Conservation (phyloP, 257 asterid genomes). For the Solanum corneliomulleri region DNA sequence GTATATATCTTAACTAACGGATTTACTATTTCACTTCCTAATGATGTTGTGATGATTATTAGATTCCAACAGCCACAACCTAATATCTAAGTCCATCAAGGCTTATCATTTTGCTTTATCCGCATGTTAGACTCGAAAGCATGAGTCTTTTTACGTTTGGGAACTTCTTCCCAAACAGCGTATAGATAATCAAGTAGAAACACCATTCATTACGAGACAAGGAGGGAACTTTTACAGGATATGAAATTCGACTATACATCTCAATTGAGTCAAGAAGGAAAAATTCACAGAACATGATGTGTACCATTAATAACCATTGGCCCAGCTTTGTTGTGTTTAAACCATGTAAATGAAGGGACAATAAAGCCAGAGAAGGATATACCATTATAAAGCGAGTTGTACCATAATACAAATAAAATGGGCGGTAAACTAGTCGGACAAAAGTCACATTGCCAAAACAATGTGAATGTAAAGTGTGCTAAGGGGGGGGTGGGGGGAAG, state of each 20-base stretch:
- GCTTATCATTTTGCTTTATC: not conserved
- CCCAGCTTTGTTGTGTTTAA: not conserved
- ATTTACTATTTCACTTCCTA: not conserved
- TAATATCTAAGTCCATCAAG: not conserved
- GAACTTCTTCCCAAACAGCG: not conserved
- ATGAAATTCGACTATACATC: no score
- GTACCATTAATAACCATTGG: not conserved
- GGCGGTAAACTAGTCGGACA: not conserved
- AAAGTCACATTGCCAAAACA: not conserved
- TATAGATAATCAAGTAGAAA: no score
- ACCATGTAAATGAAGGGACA: not conserved
- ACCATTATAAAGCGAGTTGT: not conserved
- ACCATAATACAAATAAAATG: not conserved
- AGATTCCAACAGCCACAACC: not conserved
- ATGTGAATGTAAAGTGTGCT: not conserved
- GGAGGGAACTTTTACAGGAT: no score
- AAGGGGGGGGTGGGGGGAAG: not conserved
- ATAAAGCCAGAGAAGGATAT: not conserved
- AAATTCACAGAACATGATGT: not conserved
- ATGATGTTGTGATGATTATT: not conserved
- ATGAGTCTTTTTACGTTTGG: not conserved
- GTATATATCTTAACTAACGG: not conserved
- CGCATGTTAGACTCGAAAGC: not conserved
- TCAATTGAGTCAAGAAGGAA: no score
- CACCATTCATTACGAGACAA: no score